Evolutionary conservation across 352 stramenopile species (phyloP), one percentile per base, ranked within the genome.

Genomic region (Globisporangium barbulae): DNA sequence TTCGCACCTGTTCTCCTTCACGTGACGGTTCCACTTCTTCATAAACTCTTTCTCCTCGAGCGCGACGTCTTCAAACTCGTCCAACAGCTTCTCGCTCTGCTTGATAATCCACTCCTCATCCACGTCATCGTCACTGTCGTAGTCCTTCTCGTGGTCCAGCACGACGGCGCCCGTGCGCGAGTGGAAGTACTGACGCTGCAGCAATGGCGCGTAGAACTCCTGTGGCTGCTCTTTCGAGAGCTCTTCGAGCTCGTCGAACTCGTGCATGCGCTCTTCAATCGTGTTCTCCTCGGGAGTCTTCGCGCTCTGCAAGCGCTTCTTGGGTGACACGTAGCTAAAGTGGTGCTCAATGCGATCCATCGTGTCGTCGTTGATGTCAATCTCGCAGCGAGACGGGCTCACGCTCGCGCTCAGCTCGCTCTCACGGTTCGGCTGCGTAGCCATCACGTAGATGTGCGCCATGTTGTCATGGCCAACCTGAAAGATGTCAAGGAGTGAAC

Each of bases 1-100:
- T 17, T 55, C 28, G 28, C n/a, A 93, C 83, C 75, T 84, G 62
- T 89, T 83, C 53, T 90, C 75, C 63, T 91, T 90, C 22, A 91
- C 77, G 56, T 93, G 85, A 50, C 85, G 85, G 68, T 96, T 96
- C 88, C 88, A 96, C 68, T 89, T 91, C 73, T 96, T 96, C 88
- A 96, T 96, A 59, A 96, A 92, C 56, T 92, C 84, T 56, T 94
- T 94, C 57, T 94, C 86, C 65, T 94, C 86, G 33, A 93, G 64
- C 31, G 88, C 80, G 1, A 96, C 88, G 49, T 96, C 88, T 63
- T 96, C 85, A 56, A 94, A 96, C 60, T 96, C 88, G 58, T 96
- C 84, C 28, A 96, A 59, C 63, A 96, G 78, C 70, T 84, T 79
- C 64, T 94, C 88, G 59, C 83, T 93, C 64, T 93, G 85, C 59